Evolutionary conservation across 441 rosid genomes (phyloP).

Genomic region (Erysimum pusillum): DNA sequence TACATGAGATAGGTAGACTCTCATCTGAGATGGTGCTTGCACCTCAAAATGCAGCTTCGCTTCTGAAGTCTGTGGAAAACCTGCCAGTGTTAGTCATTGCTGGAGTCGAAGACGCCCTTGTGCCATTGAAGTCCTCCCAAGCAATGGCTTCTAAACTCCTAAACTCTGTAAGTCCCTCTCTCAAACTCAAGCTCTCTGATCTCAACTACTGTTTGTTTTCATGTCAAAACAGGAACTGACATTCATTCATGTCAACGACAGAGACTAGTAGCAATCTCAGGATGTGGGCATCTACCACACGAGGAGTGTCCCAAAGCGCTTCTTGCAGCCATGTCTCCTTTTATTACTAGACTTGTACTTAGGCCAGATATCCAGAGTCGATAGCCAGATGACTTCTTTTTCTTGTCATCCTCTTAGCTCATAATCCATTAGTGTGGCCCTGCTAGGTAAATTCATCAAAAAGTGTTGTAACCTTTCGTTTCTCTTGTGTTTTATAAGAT

Average conservation of each 20-base stretch:
- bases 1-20: constrained; percentile 87
- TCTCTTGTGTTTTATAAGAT: not conserved
- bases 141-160: constrained; percentile 83
- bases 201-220: not conserved
- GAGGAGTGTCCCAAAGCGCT: constrained; percentile 95
- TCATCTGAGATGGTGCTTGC: constrained; percentile 84
- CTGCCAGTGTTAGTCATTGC: constrained; percentile 79
- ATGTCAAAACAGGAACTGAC: constrained; percentile 25
- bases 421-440: not conserved
- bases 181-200: constrained; percentile 15
- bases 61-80: constrained; percentile 73
- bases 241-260: constrained; percentile 46
- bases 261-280: constrained; percentile 95
- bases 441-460: constrained; percentile 21
- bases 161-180: constrained; percentile 80
- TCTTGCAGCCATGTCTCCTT: constrained; percentile 84
- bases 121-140: constrained; percentile 82
- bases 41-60: constrained; percentile 56
- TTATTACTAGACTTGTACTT: constrained; percentile 71
- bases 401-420: constrained; percentile 41
- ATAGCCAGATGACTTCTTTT: constrained; percentile 37
- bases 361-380: constrained; percentile 30
- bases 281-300: constrained; percentile 98
- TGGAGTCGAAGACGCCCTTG: constrained; percentile 91
- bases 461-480: constrained; percentile 27